Evolutionary conservation across 2,329 filamentous ascomycete genomes (phyloP), one percentile per base, ranked within the genome.

Genomic region (Fusarium sp.): DNA sequence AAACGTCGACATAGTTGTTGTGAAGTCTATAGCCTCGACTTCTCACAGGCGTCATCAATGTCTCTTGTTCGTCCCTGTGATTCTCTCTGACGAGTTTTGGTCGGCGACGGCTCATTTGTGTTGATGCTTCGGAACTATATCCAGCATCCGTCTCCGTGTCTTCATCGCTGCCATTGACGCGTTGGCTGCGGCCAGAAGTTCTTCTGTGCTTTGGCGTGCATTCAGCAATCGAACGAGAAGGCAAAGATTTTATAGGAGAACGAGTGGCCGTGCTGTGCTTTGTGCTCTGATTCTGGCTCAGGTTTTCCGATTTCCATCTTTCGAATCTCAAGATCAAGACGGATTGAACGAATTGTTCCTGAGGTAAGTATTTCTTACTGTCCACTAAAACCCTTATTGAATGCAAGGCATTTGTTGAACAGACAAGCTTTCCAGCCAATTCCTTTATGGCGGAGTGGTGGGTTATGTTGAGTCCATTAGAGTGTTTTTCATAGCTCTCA

Each of bases 31-130:
- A 30, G 27, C 10, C 27, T 30, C 27, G 27, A 30, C 27, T 10
- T 11, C 62, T 69, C 10, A 27, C 37, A 14, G 65, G 61, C 0
- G 65, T 66, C 46, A 45, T 37, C 2, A 45, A n/a, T 3, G 40
- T 13, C 10, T 55, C 19, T 7, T 40, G 6, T 5, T 15, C 33
- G 15, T 30, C 22, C 33, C 41, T 14, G 4, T 17, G 22, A 4
- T 11, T 41, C 40, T 68, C 33, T 32, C 59, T 53, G 4, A 10
- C 19, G 7, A 65, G 41, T 27, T 37, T n/a, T 1, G 65, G 65
- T 7, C 65, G 37, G 30, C 32, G 46, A 13, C 23, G 32, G 9
- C 19, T 30, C 7, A 8, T 8, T 14, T 3, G 8, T 20, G 14
- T 33, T 5, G 27, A 25, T 37, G 4, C 19, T 15, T 27, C 15